Evolutionary conservation across 331 rosid species (phyloP).

Genomic region (Malus hybrid): DNA sequence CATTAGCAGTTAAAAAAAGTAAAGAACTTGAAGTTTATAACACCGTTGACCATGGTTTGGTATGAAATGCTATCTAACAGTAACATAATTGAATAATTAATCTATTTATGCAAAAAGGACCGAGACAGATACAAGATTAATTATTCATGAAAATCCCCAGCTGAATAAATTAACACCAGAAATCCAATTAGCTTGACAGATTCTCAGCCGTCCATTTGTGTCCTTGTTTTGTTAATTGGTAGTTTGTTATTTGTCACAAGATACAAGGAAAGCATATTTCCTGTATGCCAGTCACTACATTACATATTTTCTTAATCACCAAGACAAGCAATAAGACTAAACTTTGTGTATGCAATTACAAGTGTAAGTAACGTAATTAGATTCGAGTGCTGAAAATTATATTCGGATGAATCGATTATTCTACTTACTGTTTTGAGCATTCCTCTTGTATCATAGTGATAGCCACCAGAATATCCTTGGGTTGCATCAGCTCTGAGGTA

Average conservation of each 20-base stretch:
- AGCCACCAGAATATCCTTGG: slow-evolving; percentile 76
- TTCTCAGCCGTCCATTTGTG: slow-evolving; percentile 1
- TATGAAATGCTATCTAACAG: neutral
- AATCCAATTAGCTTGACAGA: neutral
- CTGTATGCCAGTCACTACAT: neutral
- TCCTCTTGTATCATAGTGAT: slow-evolving; percentile 84
- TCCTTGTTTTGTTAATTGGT: neutral
- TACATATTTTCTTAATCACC: neutral
- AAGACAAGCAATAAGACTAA: neutral
- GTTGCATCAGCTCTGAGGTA: slow-evolving; percentile 86
- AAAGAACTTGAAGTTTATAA: neutral
- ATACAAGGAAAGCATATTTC: neutral
- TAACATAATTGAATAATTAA: neutral
- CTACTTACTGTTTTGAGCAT: slow-evolving; percentile 69
- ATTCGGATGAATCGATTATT: neutral
- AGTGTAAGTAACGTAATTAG: neutral
- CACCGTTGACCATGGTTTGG: neutral
- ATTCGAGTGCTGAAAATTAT: neutral
- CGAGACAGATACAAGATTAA: slow-evolving; percentile 6
- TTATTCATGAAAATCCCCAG: neutral
- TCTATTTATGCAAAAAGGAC: neutral
- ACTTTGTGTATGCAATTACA: neutral
- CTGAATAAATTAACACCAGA: neutral
- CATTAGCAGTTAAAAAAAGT: neutral
- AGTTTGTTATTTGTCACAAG: neutral